Evolutionary conservation across 2,329 filamentous ascomycete species (phyloP).

Genomic region (Davidsoniella virescens): DNA sequence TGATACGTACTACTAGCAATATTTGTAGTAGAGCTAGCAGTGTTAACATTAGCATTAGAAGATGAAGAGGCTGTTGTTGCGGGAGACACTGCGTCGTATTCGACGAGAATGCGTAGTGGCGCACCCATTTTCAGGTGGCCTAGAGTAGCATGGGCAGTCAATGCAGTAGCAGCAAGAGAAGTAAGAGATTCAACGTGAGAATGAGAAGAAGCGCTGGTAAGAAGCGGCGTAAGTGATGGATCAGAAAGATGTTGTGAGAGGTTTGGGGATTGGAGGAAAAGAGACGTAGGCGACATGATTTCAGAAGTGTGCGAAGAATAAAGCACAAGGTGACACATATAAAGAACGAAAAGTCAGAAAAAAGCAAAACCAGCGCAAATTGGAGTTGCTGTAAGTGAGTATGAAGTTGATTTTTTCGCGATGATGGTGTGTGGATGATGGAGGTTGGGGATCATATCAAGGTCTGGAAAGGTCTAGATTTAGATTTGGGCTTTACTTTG

Average conservation of each 20-base stretch:
- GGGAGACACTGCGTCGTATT: slow-evolving; percentile 18
- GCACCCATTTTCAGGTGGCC: slow-evolving; percentile 35
- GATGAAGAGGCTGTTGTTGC: no score
- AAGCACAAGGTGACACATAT: no score
- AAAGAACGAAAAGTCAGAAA: no score
- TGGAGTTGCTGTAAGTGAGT: background rate
- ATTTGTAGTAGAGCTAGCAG: background rate
- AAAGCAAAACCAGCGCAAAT: no score
- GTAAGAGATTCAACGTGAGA: slow-evolving; percentile 34
- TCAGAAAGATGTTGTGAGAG: slow-evolving; percentile 39
- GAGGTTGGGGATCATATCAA: background rate
- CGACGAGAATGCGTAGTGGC: slow-evolving; percentile 42
- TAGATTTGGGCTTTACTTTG: no score
- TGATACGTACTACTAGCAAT: background rate
- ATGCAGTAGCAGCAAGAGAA: slow-evolving; percentile 33
- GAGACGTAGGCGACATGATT: slow-evolving; percentile 1
- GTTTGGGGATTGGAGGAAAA: slow-evolving; percentile 9
- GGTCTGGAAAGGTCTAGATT: no score
- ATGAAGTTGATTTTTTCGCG: background rate
- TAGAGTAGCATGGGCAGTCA: slow-evolving; percentile 36
- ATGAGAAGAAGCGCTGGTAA: slow-evolving; percentile 33
- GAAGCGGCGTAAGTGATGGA: slow-evolving; percentile 38
- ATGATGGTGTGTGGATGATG: background rate
- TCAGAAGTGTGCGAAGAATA: background rate
- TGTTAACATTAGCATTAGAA: background rate